Percentiles rank a stretch among this genome's conserved stretches.
phyloP scores from a whole-genome alignment of 345 rosid species.

The thale cress (Arabidopsis thaliana) region DNA sequence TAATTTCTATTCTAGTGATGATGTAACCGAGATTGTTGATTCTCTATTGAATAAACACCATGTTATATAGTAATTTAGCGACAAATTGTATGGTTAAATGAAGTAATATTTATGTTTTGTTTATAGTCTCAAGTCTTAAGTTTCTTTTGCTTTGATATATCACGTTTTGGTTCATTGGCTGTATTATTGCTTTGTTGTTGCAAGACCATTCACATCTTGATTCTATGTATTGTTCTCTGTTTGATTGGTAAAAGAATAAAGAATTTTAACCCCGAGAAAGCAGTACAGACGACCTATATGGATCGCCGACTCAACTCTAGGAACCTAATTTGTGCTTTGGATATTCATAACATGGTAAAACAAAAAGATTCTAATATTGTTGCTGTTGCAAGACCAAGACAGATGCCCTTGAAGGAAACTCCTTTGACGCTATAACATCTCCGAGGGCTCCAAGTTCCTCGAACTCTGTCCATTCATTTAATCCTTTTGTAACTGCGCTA shows the following conservation, averaged over 20 bases:
- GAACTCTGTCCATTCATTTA: not conserved
- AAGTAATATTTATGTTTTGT: not conserved
- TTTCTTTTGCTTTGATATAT: not conserved
- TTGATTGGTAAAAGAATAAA: not conserved
- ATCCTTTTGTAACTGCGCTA: not conserved
- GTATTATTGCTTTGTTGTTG: not conserved
- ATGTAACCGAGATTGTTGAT: constrained; percentile 29
- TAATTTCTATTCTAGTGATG: constrained; percentile 17
- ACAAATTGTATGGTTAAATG: constrained; percentile 6
- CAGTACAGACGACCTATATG: not conserved
- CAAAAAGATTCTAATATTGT: not conserved
- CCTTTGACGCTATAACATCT: not conserved
- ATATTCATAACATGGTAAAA: not conserved
- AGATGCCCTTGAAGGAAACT: not conserved
- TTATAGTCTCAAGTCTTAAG: constrained; percentile 1
- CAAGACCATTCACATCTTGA: not conserved
- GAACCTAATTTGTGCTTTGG: not conserved
- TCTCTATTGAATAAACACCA: constrained; percentile 16
- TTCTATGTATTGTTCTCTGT: not conserved
- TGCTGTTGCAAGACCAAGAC: not conserved
- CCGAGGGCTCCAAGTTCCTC: not conserved
- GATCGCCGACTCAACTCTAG: not conserved
- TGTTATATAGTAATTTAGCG: not conserved
- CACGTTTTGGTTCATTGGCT: not conserved
- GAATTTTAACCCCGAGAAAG: not conserved